A percentile compares a stretch with the other conserved stretches of the same genome.
Evolutionary conservation across 805 yeast genomes (phyloP).

Genomic region (Metschnikowia chrysomelidarum): DNA sequence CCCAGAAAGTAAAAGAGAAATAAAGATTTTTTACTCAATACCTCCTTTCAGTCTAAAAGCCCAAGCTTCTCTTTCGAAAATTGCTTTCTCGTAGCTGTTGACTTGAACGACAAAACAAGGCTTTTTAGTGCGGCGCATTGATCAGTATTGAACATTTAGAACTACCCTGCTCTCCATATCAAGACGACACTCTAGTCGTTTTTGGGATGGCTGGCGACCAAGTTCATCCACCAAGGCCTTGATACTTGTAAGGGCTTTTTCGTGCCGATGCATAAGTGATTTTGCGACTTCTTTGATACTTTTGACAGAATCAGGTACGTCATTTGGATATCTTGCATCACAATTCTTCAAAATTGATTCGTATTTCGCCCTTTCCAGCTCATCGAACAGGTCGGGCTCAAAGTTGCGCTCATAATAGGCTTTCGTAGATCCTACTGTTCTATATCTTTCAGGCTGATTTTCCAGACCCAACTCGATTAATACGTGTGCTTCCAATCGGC

Average conservation of each 20-base stretch:
- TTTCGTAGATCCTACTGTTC: no score
- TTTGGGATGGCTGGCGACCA: neutral
- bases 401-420: neutral
- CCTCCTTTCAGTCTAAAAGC: no score
- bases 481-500: neutral
- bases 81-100: no score
- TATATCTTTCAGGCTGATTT: neutral
- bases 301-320: neutral
- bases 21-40: no score
- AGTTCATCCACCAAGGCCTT: slow-evolving; percentile 1
- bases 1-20: no score
- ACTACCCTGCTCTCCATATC: neutral
- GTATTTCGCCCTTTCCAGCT: no score
- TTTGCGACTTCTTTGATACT: neutral
- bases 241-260: neutral
- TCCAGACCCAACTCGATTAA: slow-evolving; percentile 1
- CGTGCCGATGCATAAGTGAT: no score
- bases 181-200: neutral
- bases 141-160: neutral
- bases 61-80: no score
- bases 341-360: no score
- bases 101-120: no score
- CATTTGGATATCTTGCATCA: neutral
- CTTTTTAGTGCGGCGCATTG: neutral
- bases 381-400: neutral